Conservation (phyloP, 1,284 basidiomycete species). For the Ustilago bromivora region DNA sequence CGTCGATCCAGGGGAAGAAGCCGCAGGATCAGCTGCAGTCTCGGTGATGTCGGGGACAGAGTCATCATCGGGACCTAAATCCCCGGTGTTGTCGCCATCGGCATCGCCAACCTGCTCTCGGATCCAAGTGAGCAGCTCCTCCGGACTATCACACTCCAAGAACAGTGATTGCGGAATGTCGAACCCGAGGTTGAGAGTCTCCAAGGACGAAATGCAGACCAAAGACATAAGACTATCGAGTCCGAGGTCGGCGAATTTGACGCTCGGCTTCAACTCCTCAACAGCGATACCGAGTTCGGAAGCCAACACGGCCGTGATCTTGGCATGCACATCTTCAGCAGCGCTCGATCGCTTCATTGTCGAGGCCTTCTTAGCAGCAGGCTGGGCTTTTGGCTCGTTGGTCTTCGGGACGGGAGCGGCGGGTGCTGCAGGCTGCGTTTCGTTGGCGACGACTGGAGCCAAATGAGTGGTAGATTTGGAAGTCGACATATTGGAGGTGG, state of each 20-base stretch:
- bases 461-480: not conserved
- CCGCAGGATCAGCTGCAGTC: not conserved
- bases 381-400: not conserved
- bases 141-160: slow-evolving; percentile 42
- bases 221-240: slow-evolving; percentile 55
- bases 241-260: slow-evolving; percentile 48
- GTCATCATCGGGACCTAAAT: not conserved
- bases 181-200: slow-evolving; percentile 32
- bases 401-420: not conserved
- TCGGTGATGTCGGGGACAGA: not conserved
- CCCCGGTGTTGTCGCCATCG: not conserved
- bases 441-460: not conserved
- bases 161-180: slow-evolving; percentile 49
- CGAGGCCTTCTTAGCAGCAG: not conserved
- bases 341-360: not conserved
- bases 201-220: slow-evolving; percentile 49
- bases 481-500: not conserved
- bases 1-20: not conserved
- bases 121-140: slow-evolving; percentile 42
- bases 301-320: slow-evolving; percentile 33
- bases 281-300: slow-evolving; percentile 40
- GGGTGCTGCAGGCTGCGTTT: not conserved
- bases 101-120: slow-evolving; percentile 20
- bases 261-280: slow-evolving; percentile 35
- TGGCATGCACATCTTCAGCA: slow-evolving; percentile 15